Percentiles rank a stretch among this genome's conserved stretches.
These are phyloP conservation scores for Apiosordaria backusii DNA, from an alignment of 495 filamentous ascomycete genomes.

Conservation along the genomic window DNA sequence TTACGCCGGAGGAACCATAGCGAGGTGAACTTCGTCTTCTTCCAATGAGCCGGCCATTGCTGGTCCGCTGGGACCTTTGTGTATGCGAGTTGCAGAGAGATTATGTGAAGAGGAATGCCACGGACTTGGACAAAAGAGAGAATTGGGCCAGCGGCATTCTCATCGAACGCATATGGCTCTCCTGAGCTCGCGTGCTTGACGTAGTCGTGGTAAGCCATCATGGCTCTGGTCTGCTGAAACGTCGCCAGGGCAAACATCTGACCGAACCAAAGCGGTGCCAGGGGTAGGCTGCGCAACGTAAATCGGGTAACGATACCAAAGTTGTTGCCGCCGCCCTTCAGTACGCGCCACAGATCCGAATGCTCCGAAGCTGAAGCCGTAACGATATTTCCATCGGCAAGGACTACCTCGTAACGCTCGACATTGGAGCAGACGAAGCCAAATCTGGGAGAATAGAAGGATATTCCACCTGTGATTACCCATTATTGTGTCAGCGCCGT, in stretches of 20 bases:
- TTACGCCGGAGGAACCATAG: background rate
- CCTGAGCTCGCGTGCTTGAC: background rate
- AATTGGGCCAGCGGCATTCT: background rate
- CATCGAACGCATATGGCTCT: background rate
- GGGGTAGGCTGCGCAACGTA: background rate
- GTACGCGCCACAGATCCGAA: constrained; percentile 50
- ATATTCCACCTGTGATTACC: constrained; percentile 15
- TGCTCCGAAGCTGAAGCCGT: constrained; percentile 31
- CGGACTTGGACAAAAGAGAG: background rate
- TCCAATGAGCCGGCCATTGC: background rate
- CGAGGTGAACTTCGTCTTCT: background rate
- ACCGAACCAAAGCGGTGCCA: background rate
- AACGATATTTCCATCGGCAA: constrained; percentile 44
- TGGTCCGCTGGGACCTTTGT: background rate
- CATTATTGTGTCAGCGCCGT: background rate
- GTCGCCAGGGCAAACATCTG: background rate
- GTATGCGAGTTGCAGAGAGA: background rate
- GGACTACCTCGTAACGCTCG: constrained; percentile 41
- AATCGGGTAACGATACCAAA: constrained; percentile 47
- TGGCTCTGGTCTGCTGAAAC: background rate
- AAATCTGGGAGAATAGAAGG: background rate
- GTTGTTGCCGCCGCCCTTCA: constrained; percentile 49
- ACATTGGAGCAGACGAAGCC: constrained; percentile 31
- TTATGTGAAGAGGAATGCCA: background rate
- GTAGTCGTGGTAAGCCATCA: background rate